Percentiles rank a stretch among this genome's conserved stretches.
Evolutionary conservation across 1,284 basidiomycete species (phyloP).

Genomic region (Inonotus hispidus): DNA sequence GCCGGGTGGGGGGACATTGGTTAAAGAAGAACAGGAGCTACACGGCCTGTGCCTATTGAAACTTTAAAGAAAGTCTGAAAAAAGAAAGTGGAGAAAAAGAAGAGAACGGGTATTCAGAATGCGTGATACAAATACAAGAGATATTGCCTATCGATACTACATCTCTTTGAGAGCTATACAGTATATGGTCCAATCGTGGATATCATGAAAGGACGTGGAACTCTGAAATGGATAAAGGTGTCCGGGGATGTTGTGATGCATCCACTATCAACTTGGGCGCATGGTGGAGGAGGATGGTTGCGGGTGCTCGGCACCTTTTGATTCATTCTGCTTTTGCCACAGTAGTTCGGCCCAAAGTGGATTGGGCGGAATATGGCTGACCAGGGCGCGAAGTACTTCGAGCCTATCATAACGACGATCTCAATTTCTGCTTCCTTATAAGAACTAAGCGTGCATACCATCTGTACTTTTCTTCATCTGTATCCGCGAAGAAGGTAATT

Average conservation of each 20-base stretch:
- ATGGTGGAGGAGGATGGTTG: background rate
- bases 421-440: constrained; percentile 6
- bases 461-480: constrained; percentile 78
- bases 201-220: background rate
- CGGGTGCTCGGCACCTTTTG: background rate
- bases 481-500: constrained; percentile 90
- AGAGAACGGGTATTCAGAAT: background rate
- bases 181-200: background rate
- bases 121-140: constrained; percentile 1
- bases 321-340: constrained; percentile 66
- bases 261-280: background rate
- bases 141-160: constrained; percentile 4
- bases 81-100: background rate
- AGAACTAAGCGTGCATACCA: constrained; percentile 55
- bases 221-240: background rate
- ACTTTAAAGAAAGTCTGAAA: background rate
- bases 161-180: constrained; percentile 1
- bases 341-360: constrained; percentile 88
- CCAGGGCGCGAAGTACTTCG: constrained; percentile 70
- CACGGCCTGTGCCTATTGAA: background rate
- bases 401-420: constrained; percentile 48
- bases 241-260: background rate
- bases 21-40: background rate
- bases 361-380: constrained; percentile 84
- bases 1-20: background rate